phyloP scores from a whole-genome alignment of 169 alveolate genomes.

The Cryptosporidium felis region DNA sequence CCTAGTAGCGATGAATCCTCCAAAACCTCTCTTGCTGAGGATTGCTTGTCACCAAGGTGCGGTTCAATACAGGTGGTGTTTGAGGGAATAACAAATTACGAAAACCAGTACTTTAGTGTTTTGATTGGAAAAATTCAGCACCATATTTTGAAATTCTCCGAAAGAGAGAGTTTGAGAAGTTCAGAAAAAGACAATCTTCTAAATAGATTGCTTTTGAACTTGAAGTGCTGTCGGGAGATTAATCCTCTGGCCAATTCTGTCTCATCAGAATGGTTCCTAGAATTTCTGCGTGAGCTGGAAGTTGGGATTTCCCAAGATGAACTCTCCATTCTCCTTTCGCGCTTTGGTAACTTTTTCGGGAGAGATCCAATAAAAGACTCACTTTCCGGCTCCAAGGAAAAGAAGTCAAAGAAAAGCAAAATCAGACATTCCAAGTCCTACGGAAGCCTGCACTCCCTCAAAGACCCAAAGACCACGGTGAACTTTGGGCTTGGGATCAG shows the following conservation, averaged over 20 bases:
- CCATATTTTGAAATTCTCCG: neutral
- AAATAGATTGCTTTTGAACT: neutral
- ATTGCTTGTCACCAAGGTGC: neutral
- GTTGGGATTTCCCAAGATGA: constrained; percentile 46
- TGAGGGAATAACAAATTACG: neutral
- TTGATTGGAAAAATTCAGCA: constrained; percentile 33
- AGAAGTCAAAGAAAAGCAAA: neutral
- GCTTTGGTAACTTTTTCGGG: constrained; percentile 15
- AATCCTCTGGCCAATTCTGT: neutral
- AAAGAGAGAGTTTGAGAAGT: neutral
- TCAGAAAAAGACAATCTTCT: neutral
- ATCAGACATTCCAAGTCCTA: constrained; percentile 27
- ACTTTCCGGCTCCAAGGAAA: neutral
- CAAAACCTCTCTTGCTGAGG: neutral
- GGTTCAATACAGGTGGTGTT: neutral
- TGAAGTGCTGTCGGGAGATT: constrained; percentile 19
- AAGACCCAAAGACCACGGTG: neutral
- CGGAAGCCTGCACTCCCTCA: neutral
- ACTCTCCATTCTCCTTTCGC: neutral
- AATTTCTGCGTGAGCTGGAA: constrained; percentile 27
- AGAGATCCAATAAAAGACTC: neutral
- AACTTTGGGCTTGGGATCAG: neutral
- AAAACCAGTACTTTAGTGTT: constrained; percentile 52
- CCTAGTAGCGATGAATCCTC: neutral
- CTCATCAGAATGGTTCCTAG: constrained; percentile 27